Percentiles rank a stretch among this genome's conserved stretches.
Evolutionary conservation across 139 green algal genomes (phyloP).

Genomic region (Zygnema circumcarinatum): DNA sequence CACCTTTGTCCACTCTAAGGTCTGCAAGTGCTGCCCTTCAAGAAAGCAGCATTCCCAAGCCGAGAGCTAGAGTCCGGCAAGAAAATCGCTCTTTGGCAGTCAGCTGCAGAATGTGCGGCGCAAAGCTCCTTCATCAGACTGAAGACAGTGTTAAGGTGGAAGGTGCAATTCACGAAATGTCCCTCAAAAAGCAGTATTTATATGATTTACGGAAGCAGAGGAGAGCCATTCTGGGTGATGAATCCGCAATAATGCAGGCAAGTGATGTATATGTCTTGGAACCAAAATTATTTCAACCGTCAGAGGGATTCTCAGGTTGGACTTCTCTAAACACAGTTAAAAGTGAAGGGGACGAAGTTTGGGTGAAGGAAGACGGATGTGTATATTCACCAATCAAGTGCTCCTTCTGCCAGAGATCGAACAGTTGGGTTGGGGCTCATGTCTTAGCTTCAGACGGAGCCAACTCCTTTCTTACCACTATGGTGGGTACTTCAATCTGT

Average conservation of each 20-base stretch:
- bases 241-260: not conserved
- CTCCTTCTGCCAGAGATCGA: not conserved
- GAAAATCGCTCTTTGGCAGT: not conserved
- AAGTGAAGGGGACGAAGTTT: not conserved
- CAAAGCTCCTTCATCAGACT: not conserved
- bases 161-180: not conserved
- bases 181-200: not conserved
- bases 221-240: not conserved
- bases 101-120: not conserved
- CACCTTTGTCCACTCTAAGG: not conserved
- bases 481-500: not conserved
- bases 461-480: not conserved
- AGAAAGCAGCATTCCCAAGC: not conserved
- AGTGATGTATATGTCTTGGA: not conserved
- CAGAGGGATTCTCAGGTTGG: not conserved
- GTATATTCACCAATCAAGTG: not conserved
- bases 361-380: not conserved
- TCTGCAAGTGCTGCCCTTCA: not conserved
- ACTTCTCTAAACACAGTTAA: too few relatives aligned
- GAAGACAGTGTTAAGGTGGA: not conserved
- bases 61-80: not conserved
- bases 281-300: not conserved
- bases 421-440: not conserved
- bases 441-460: not conserved
- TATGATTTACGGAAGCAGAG: not conserved